Evolutionary conservation across 345 rosid genomes (phyloP).

Genomic region (Cochlearia excelsa): DNA sequence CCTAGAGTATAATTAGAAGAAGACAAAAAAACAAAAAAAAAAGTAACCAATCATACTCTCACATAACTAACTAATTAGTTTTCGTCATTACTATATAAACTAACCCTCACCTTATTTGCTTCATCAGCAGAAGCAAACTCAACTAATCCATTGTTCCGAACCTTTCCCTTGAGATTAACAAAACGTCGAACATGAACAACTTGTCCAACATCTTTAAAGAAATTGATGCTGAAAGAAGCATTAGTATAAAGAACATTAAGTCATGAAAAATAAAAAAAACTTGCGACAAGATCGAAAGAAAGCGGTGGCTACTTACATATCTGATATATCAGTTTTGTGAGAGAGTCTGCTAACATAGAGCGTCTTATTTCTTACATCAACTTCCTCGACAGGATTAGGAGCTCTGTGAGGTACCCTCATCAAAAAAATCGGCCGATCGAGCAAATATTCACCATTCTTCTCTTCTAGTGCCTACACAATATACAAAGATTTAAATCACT

Average conservation of each 20-base stretch:
- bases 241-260: not conserved
- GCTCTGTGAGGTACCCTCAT: too few relatives aligned
- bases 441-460: too few relatives aligned
- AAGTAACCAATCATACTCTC: too few relatives aligned
- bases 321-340: not conserved
- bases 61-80: too few relatives aligned
- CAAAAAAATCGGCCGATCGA: too few relatives aligned
- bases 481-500: too few relatives aligned
- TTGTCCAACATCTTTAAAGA: conserved; percentile 13
- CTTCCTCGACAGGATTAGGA: too few relatives aligned
- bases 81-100: too few relatives aligned
- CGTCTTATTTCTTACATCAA: too few relatives aligned
- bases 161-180: not conserved
- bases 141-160: not conserved
- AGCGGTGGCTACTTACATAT: conserved; percentile 1
- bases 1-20: not conserved
- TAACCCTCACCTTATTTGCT: not conserved
- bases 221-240: conserved; percentile 7
- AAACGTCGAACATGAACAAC: conserved; percentile 1
- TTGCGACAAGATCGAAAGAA: not conserved
- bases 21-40: not conserved
- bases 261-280: not conserved
- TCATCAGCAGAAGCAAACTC: not conserved
- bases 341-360: not conserved
- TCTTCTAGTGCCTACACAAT: too few relatives aligned